A percentile compares a stretch with the other conserved stretches of the same genome.
phyloP scores from a whole-genome alignment of 2,329 filamentous ascomycete species.

The Trichocomaceae sp. region DNA sequence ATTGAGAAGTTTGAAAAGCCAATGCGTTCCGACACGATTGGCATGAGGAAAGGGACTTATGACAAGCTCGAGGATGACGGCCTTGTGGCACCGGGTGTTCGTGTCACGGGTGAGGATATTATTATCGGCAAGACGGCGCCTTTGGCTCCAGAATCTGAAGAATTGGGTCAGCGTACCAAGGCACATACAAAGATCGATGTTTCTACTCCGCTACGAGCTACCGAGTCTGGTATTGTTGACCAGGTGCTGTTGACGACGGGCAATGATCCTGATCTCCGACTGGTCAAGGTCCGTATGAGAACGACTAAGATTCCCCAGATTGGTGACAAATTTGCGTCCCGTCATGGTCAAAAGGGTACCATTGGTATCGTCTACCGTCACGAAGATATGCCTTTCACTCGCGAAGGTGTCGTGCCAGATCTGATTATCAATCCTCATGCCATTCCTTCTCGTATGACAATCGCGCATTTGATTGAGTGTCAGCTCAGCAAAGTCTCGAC shows the following conservation, averaged over 20 bases:
- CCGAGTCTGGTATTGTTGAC: conserved; percentile 94
- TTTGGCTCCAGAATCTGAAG: conserved; percentile 84
- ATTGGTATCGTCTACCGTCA: conserved; percentile 97
- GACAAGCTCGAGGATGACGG: conserved; percentile 97
- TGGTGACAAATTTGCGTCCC: conserved; percentile 97
- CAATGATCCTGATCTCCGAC: conserved; percentile 75
- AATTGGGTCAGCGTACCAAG: conserved; percentile 85
- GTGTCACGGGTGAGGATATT: conserved; percentile 95
- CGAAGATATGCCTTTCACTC: conserved; percentile 97
- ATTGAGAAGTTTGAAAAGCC: conserved; percentile 96
- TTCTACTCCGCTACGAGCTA: conserved; percentile 87
- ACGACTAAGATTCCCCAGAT: conserved; percentile 98
- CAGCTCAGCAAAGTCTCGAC: conserved; percentile 92
- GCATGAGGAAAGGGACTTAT: conserved; percentile 90
- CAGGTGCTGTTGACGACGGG: conserved; percentile 91
- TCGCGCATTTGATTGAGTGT: conserved; percentile 99
- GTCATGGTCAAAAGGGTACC: conserved; percentile 98
- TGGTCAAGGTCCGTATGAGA: conserved; percentile 94
- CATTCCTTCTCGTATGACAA: conserved; percentile 99
- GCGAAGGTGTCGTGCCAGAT: conserved; percentile 85
- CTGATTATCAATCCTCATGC: conserved; percentile 99
- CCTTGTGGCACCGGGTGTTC: conserved; percentile 85
- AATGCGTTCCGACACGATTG: conserved; percentile 76
- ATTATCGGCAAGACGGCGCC: conserved; percentile 99
- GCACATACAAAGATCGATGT: conserved; percentile 90